Base-by-base conservation (phyloP, 108 stramenopile genomes). In the Stephanodiscus triporus region DNA sequence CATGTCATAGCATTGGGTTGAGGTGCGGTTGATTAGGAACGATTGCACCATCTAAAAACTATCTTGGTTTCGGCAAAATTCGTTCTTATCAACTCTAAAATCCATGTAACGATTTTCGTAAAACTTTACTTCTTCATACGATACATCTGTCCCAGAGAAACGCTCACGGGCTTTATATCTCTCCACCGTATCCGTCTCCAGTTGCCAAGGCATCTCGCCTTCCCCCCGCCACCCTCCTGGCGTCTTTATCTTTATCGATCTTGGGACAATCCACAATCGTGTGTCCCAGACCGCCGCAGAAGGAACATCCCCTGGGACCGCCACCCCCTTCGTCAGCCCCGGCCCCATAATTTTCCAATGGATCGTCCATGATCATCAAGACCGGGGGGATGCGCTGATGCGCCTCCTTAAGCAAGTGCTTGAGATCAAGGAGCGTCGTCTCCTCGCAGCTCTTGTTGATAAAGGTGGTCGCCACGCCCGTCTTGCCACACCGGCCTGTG, bases 381-480 rank as follows among this genome's bases (percentile, higher is more conserved):
- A 98, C 98, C 13, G 98, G 98, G 16, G 99, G 99, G 50, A 99
- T 96, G 9, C 97, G 93, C 83, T 99, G 99, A 63, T 96, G 92
- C 4, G 99, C 99, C 82, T 99, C 99, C 53, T 89, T 87, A 48
- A 99, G 84, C 66, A 99, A 80, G 66, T 98, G 98, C 73, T 99
- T 99, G 36, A 99, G 76, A 82, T 99, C 99, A 61, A 99, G 75
- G 29, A 99, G 68, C 0, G 94, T 90, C 6, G 93, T 93, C 74
- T 97, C 96, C 49, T 93, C 91, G 62, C 93, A 93, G 57, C 73
- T 84, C 73, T 98, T 98, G 84, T 99, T 99, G 79, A 99, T 97
- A 70, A 99, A 99, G 0, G 99, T 99, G 13, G 99, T 99, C 5
- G 99, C 99, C 0, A 99, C 99, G 27, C 99, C 99, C 2, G 98